phyloP scores from a whole-genome alignment of 176 grass and related monocot species.

The Tillandsia fasciculata region DNA sequence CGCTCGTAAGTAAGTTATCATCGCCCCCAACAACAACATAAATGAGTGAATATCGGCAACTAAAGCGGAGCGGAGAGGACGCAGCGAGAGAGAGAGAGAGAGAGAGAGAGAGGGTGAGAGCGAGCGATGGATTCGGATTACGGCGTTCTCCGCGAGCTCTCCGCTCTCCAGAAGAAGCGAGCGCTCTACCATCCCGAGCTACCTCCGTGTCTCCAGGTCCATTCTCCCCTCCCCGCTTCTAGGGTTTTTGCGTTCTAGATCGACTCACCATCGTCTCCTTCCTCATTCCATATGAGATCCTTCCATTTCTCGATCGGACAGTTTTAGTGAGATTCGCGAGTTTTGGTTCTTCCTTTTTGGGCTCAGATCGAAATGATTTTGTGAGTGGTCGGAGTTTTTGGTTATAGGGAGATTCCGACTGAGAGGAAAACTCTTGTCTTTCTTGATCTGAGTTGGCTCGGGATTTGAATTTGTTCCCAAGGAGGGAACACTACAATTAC shows the following conservation, averaged over 20 bases:
- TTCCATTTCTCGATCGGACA: no score
- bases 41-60: background rate
- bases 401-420: no score
- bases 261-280: background rate
- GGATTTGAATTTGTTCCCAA: no score
- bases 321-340: no score
- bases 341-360: no score
- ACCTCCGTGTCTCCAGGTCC: constrained; percentile 38
- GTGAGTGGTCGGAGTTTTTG: no score
- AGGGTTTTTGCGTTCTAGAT: background rate
- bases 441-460: no score
- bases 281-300: background rate
- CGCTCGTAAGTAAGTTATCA: no score
- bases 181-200: constrained; percentile 36
- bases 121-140: constrained; percentile 29
- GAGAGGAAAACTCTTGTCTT: no score
- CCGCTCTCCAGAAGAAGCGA: constrained; percentile 38
- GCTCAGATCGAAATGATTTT: no score
- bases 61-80: background rate
- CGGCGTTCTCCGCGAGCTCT: constrained; percentile 28
- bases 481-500: no score
- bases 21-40: no score
- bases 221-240: background rate
- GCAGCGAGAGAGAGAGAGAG: background rate
- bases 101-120: background rate